phyloP scores from a whole-genome alignment of 78 protist species.

The Protostelium mycophagum region DNA sequence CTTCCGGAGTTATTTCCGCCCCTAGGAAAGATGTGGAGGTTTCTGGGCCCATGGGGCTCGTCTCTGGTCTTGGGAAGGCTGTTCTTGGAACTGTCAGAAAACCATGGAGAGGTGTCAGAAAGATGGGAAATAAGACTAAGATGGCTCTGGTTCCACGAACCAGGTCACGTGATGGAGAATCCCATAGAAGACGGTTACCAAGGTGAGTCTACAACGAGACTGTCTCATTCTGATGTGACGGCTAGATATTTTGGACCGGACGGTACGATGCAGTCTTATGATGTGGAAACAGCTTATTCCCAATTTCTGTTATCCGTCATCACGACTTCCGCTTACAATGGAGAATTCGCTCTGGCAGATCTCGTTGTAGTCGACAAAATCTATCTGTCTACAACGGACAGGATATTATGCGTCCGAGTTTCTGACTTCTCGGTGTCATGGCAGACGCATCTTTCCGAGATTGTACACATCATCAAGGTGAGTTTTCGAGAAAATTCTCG shows the following conservation, averaged over 20 bases:
- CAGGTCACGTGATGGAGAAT: not conserved
- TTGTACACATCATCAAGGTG: no score
- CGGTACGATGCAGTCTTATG: not conserved
- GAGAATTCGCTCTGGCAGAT: not conserved
- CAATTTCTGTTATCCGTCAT: not conserved
- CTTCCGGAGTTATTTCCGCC: not conserved
- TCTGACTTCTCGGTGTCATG: not conserved
- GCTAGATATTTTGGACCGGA: not conserved
- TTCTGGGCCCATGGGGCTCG: not conserved
- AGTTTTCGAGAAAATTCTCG: no score
- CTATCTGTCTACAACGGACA: not conserved
- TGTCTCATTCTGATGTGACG: no score
- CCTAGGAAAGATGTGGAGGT: not conserved
- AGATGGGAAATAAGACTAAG: not conserved
- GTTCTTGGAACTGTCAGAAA: not conserved
- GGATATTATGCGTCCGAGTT: not conserved
- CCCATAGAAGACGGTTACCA: not conserved
- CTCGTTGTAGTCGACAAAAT: not conserved
- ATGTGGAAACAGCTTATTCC: not conserved
- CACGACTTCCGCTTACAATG: not conserved
- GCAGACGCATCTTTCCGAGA: no score
- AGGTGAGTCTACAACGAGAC: no score
- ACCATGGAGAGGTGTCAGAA: not conserved
- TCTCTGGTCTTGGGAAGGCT: not conserved
- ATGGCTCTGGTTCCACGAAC: not conserved